These are phyloP conservation scores for Crithidia fasciculata DNA, from an alignment of 208 protist genomes.

Conservation along the genomic window DNA sequence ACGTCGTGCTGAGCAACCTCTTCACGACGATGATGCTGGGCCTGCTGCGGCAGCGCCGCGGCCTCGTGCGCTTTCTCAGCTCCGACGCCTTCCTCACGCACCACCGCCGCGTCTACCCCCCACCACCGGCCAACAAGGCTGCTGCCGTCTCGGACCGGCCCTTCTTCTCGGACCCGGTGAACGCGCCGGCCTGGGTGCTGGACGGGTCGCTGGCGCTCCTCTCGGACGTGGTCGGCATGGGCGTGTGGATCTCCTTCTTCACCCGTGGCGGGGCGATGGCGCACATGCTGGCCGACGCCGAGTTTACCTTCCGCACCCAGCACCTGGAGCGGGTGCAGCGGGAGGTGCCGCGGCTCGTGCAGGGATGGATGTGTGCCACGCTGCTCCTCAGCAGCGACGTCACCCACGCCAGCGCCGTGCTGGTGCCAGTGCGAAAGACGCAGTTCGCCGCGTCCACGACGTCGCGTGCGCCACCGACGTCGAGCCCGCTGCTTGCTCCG, in stretches of 20 bases:
- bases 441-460: constrained; percentile 7
- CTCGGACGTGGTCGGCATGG: constrained; percentile 71
- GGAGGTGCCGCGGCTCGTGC: constrained; percentile 60
- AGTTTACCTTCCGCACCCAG: constrained; percentile 64
- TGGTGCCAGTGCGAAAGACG: constrained; percentile 17
- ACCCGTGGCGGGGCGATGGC: constrained; percentile 62
- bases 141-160: constrained; percentile 15
- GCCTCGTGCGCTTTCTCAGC: constrained; percentile 51
- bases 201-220: constrained; percentile 62
- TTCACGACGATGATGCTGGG: constrained; percentile 51
- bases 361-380: constrained; percentile 70
- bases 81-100: constrained; percentile 44
- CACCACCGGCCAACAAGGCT: constrained; percentile 13
- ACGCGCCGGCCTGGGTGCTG: constrained; percentile 72
- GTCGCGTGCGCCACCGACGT: background rate
- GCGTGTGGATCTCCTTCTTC: constrained; percentile 76
- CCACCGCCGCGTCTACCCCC: constrained; percentile 47
- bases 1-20: constrained; percentile 61
- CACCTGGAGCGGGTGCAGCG: constrained; percentile 70
- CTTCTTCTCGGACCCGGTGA: constrained; percentile 37
- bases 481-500: constrained; percentile 22
- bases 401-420: constrained; percentile 34
- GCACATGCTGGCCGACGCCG: constrained; percentile 49
- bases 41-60: constrained; percentile 48
- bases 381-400: constrained; percentile 53